Conservation (phyloP, 768 basidiomycete species). For the Amanita inopinata region DNA sequence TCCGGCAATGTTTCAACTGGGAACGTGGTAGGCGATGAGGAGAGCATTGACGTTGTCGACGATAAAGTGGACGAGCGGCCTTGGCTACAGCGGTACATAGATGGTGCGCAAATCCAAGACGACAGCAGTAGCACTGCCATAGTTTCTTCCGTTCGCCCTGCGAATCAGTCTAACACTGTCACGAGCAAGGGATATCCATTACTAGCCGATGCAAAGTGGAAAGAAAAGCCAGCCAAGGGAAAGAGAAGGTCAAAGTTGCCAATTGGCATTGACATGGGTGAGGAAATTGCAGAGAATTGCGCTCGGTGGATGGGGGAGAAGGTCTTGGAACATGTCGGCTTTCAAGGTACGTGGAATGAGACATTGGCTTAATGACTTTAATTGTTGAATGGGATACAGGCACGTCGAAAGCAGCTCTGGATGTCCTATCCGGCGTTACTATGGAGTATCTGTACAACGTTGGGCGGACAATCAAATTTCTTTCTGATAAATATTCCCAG, state of each 20-base stretch:
- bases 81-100: constrained; percentile 29
- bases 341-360: constrained; percentile 55
- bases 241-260: constrained; percentile 16
- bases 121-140: background rate
- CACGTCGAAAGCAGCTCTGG: constrained; percentile 64
- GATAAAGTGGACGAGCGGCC: constrained; percentile 52
- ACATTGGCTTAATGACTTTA: background rate
- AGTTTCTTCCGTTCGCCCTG: background rate
- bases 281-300: constrained; percentile 51
- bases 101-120: constrained; percentile 10
- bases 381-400: constrained; percentile 31
- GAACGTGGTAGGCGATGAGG: constrained; percentile 16
- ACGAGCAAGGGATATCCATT: constrained; percentile 6
- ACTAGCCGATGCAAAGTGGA: constrained; percentile 8
- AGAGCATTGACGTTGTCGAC: constrained; percentile 28
- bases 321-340: constrained; percentile 83
- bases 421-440: constrained; percentile 67
- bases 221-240: constrained; percentile 20
- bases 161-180: background rate
- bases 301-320: constrained; percentile 64
- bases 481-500: constrained; percentile 70
- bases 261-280: constrained; percentile 46
- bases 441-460: constrained; percentile 80
- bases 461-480: constrained; percentile 74
- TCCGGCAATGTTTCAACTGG: constrained; percentile 13